Conservation (phyloP, 192 early-diverging fungal species). For the Mortierella antarctica region DNA sequence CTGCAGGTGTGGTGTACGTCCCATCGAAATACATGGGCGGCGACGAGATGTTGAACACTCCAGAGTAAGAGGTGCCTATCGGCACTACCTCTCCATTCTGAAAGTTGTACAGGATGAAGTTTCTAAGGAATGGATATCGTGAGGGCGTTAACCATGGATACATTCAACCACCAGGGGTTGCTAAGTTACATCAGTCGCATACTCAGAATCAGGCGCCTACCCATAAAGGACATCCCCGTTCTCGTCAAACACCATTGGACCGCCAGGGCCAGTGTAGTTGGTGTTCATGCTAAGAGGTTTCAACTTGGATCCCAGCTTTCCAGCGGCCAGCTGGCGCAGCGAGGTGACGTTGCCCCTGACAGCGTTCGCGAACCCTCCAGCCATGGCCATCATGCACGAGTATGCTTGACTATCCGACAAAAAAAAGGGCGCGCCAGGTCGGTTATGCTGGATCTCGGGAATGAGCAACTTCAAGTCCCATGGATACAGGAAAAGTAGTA, state of each 20-base stretch:
- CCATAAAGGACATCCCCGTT: constrained; percentile 34
- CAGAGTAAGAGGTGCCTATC: constrained; percentile 50
- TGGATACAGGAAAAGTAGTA: neutral
- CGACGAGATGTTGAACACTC: constrained; percentile 39
- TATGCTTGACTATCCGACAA: constrained; percentile 55
- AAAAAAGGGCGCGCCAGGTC: neutral
- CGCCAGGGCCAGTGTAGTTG: constrained; percentile 59
- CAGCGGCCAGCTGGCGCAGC: constrained; percentile 23
- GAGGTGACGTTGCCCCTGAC: constrained; percentile 42
- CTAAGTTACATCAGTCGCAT: neutral
- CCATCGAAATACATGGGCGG: constrained; percentile 54
- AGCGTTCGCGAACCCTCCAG: constrained; percentile 54
- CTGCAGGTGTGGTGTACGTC: constrained; percentile 35
- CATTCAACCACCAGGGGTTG: neutral
- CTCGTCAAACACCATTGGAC: constrained; percentile 44
- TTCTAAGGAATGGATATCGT: constrained; percentile 20
- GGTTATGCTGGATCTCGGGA: neutral
- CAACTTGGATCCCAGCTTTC: constrained; percentile 41
- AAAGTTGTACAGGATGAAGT: constrained; percentile 55
- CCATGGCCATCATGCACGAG: constrained; percentile 67
- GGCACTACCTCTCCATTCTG: constrained; percentile 35
- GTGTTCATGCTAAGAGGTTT: constrained; percentile 50
- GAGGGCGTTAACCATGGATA: neutral
- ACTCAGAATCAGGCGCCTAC: constrained; percentile 3
- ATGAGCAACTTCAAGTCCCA: neutral